These are phyloP conservation scores for Plasmodium reichenowi DNA, from an alignment of 169 alveolate species.

Conservation along the genomic window DNA sequence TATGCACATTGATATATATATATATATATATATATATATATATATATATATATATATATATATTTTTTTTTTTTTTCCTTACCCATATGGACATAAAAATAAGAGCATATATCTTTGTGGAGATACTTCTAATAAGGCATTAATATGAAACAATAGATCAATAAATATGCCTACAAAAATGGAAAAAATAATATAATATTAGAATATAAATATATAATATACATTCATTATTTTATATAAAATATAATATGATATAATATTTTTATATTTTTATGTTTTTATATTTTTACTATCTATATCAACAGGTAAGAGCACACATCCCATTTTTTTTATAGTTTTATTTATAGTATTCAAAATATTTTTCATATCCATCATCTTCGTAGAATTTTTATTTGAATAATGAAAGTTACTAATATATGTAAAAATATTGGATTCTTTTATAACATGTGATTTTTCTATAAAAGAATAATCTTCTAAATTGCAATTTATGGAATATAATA, in stretches of 20 bases:
- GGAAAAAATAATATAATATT: too few species aligned
- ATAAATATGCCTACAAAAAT: slow-evolving; percentile 38
- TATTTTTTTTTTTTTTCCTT: not conserved
- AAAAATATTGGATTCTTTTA: slow-evolving; percentile 45
- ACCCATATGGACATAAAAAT: slow-evolving; percentile 69
- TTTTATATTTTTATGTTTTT: slow-evolving; percentile 7
- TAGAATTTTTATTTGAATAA: slow-evolving; percentile 51
- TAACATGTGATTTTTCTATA: slow-evolving; percentile 40
- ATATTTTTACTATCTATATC: slow-evolving; percentile 57
- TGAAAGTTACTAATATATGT: slow-evolving; percentile 66
- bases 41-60: too few species aligned
- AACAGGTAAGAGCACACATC: slow-evolving; percentile 50
- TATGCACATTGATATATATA: not conserved
- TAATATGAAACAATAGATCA: slow-evolving; percentile 64
- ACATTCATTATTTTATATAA: not conserved
- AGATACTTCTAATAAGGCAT: slow-evolving; percentile 53
- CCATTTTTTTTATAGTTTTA: slow-evolving; percentile 48
- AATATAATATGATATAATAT: not conserved
- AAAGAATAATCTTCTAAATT: slow-evolving; percentile 63
- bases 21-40: too few species aligned
- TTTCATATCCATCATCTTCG: slow-evolving; percentile 32
- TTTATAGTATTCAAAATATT: slow-evolving; percentile 33
- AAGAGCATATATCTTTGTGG: slow-evolving; percentile 57
- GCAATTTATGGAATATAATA: slow-evolving; percentile 53
- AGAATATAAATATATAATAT: not conserved